Evolutionary conservation across 352 stramenopile genomes (phyloP), one percentile per base, ranked within the genome.

Genomic region (Globisporangium nodosum): DNA sequence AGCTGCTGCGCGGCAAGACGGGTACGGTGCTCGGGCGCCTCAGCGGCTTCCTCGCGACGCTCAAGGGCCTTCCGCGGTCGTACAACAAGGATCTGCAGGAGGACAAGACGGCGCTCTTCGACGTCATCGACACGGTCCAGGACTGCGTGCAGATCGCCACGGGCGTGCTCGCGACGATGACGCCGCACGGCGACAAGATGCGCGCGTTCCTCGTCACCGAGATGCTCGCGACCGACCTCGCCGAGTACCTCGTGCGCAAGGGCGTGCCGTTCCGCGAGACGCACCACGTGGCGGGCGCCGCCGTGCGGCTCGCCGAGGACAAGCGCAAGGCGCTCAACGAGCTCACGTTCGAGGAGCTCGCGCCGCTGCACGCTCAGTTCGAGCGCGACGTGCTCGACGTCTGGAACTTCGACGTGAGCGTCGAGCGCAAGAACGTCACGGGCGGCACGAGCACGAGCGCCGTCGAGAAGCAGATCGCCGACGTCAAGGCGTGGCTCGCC

Each of bases 31-130:
- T 98, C 21, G 97, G 97, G 45, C 88, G 94, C 52, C 82, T 97
- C 37, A 97, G 95, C 57, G 96, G 95, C 49, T 96, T 99, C 61
- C 87, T 98, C 49, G 85, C 96, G 30, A 99, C 96, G 39, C 85
- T 99, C 50, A 99, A 99, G 74, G 84, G 81, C 13, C 74, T 99
- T 43, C 97, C 97, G 47, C 87, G 95, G 39, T 98, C 96, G 30
- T 99, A 99, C 90, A 99, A 99, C 82, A 99, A 99, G 83, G 97
- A 99, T 71, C 81, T 99, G 31, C 97, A 99, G 76, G 97, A 99
- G 78, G 97, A 99, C 79, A 99, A 99, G 85, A 92, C 98, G 49
- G 87, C 94, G 53, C 80, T 99, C 24, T 99, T 99, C 65, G 92
- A 98, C 78, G 90, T 96, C 7, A 91, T 99, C 39, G 93, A 98